Conservation (phyloP, 371 early-diverging fungal genomes). For the Mortierella sp. region DNA sequence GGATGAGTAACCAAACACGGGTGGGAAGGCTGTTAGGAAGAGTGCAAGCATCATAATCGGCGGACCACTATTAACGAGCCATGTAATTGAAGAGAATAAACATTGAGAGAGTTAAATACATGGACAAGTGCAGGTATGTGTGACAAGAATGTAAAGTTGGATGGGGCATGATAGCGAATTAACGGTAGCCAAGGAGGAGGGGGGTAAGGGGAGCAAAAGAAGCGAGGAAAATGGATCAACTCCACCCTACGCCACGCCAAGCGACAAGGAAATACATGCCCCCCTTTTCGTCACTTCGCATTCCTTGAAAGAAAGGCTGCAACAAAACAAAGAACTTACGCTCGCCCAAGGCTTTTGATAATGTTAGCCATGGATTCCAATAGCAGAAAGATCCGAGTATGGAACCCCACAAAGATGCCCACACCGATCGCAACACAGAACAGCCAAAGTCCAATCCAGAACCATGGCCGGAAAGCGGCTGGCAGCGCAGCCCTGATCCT, state of each 20-base stretch:
- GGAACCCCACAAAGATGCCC: slow-evolving; percentile 39
- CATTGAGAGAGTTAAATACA: neutral
- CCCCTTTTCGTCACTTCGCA: neutral
- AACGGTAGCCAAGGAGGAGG: neutral
- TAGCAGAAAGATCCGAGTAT: slow-evolving; percentile 38
- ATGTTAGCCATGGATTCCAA: slow-evolving; percentile 34
- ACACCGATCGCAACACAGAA: slow-evolving; percentile 17
- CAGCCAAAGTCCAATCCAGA: slow-evolving; percentile 51
- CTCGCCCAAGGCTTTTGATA: slow-evolving; percentile 46
- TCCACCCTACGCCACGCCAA: neutral
- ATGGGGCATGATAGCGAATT: neutral
- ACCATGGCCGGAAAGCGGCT: slow-evolving; percentile 34
- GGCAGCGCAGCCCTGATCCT: slow-evolving; percentile 38
- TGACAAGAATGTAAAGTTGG: neutral
- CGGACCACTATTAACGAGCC: slow-evolving; percentile 33
- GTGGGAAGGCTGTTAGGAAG: slow-evolving; percentile 77
- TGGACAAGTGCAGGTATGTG: neutral
- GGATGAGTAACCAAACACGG: slow-evolving; percentile 77
- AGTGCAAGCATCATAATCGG: slow-evolving; percentile 51
- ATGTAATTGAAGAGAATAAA: neutral
- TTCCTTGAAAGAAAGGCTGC: neutral
- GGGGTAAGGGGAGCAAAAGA: neutral
- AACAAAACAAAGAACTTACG: slow-evolving; percentile 31
- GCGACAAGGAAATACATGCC: neutral
- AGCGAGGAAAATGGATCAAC: neutral